A percentile compares a stretch with the other conserved stretches of the same genome.
phyloP scores from a whole-genome alignment of 495 filamentous ascomycete species.

The Chaetomium tenue region DNA sequence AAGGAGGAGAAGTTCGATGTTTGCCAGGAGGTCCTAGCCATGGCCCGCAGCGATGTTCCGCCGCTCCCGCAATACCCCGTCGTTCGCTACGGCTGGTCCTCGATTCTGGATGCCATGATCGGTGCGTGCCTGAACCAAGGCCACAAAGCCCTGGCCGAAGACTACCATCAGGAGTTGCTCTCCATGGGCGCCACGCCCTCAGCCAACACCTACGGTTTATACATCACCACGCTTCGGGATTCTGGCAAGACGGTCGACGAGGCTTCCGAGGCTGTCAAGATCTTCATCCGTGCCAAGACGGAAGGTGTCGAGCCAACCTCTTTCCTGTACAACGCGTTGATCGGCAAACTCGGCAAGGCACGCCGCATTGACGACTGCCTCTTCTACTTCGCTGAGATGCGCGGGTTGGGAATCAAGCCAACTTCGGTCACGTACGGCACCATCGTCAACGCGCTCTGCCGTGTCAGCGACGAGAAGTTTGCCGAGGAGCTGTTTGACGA shows the following conservation, averaged over 20 bases:
- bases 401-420: conserved; percentile 83
- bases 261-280: conserved; percentile 92
- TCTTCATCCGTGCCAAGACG: conserved; percentile 89
- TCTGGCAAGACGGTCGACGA: conserved; percentile 97
- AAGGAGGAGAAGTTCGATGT: conserved; percentile 75
- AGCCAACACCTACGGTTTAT: conserved; percentile 95
- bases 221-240: conserved; percentile 96
- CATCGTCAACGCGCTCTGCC: conserved; percentile 94
- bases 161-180: conserved; percentile 86
- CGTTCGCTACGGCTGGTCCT: conserved; percentile 90
- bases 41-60: conserved; percentile 85
- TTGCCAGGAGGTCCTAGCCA: conserved; percentile 79
- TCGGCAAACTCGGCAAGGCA: conserved; percentile 96
- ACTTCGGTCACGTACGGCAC: conserved; percentile 98
- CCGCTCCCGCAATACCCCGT: conserved; percentile 73
- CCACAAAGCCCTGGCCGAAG: conserved; percentile 70
- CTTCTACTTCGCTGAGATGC: conserved; percentile 97
- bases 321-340: conserved; percentile 97
- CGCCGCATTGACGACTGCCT: conserved; percentile 96
- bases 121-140: conserved; percentile 85
- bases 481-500: conserved; percentile 98
- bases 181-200: conserved; percentile 86
- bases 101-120: conserved; percentile 94
- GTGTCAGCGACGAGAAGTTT: conserved; percentile 95
- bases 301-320: conserved; percentile 94